phyloP scores from a whole-genome alignment of 139 green algal species.

The Chlorella sp. region DNA sequence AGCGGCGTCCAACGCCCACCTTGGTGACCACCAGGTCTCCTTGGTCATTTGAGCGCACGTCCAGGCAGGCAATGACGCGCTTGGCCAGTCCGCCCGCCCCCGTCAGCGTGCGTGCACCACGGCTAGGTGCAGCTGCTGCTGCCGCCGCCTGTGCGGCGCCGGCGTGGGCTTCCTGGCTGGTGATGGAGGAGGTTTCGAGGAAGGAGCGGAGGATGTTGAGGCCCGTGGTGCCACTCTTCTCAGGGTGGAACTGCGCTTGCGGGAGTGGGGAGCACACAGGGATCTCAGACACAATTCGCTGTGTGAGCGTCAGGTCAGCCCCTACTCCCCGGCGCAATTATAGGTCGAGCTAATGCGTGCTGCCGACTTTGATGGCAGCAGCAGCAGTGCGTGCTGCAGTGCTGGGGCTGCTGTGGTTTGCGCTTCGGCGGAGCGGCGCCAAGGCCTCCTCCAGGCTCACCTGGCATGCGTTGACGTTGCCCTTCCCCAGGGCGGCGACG shows the following conservation, averaged over 20 bases:
- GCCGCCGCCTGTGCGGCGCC: slow-evolving; percentile 9
- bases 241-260: slow-evolving; percentile 98
- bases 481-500: slow-evolving; percentile 74
- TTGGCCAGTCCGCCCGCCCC: slow-evolving; percentile 66
- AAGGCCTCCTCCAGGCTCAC: no score
- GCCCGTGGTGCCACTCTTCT: slow-evolving; percentile 86
- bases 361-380: no score
- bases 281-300: no score
- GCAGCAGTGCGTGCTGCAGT: no score
- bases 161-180: neutral
- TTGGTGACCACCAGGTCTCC: slow-evolving; percentile 96
- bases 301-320: no score
- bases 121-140: neutral
- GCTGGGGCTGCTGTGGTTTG: no score
- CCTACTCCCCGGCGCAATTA: no score
- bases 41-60: slow-evolving; percentile 91
- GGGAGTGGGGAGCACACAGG: no score
- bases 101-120: no score
- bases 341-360: no score
- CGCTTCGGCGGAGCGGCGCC: no score
- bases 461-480: slow-evolving; percentile 45
- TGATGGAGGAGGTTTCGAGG: slow-evolving; percentile 33
- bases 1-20: no score
- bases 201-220: slow-evolving; percentile 74
- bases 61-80: slow-evolving; percentile 96